Evolutionary conservation across 306 rosid genomes (phyloP), one percentile per base, ranked within the genome.

Genomic region (Cicer cuneatum): DNA sequence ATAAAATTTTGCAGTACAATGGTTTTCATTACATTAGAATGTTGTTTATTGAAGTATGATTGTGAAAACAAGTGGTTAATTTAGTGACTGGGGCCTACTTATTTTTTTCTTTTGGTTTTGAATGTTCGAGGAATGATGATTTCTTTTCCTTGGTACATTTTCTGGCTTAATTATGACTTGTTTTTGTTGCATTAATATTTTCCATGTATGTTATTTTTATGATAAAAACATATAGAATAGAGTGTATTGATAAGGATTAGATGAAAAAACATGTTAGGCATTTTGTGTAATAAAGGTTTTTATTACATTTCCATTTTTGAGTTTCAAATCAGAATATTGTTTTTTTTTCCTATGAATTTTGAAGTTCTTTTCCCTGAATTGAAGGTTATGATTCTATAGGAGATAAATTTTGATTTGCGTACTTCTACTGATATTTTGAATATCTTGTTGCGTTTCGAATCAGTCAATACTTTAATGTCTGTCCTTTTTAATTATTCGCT

Each of bases 111-210:
- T 19, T 19, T 19, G n/a, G n/a, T 42, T 67, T 78, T 18, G 69
- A 53, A 13, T 58, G 61, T 41, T 56, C 3, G 33, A 24, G 33
- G 33, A 24, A 12, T 15, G 51, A 38, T 75, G 66, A 66, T 48
- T 80, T 62, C 46, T 7, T 69, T 47, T 54, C 68, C 48, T 66
- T 51, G 14, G 18, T 21, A 68, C 39, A 5, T 49, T 66, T 66
- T 72, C 60, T 76, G 37, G 39, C 42, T 49, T 61, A 43, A 57
- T 75, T 45, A 57, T 78, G 68, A 14, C 13, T 61, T 66, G 33
- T 87, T 69, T 56, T n/a, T 76, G 56, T 73, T 75, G 72, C 78
- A 45, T 68, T 46, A n/a, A 11, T 57, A 18, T 8, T 9, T 24
- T 69, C 75, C 47, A 53, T 53, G 18, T 42, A 18, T 57, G 60